phyloP scores from a whole-genome alignment of 768 basidiomycete genomes.

The Hypsizygus marmoreus region DNA sequence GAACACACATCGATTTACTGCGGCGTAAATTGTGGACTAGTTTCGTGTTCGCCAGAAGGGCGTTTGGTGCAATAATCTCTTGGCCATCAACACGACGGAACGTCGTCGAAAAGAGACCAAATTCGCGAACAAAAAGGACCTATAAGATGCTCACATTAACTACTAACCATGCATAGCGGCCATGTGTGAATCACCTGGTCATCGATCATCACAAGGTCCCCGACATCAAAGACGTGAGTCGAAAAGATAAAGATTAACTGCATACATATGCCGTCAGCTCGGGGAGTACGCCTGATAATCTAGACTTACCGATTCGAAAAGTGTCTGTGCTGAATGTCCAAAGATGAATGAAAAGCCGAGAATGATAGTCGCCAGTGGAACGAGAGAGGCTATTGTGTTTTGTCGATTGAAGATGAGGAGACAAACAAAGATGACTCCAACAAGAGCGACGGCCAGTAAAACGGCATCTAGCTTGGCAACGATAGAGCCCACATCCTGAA shows the following conservation, averaged over 20 bases:
- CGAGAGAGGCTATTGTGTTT: slow-evolving; percentile 69
- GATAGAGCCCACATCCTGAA: slow-evolving; percentile 68
- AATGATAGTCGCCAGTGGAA: slow-evolving; percentile 78
- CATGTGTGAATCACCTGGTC: slow-evolving; percentile 45
- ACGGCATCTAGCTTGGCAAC: slow-evolving; percentile 82
- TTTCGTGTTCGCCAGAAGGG: slow-evolving; percentile 68
- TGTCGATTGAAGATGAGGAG: slow-evolving; percentile 73
- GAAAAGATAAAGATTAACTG: slow-evolving; percentile 85
- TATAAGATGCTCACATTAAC: slow-evolving; percentile 22
- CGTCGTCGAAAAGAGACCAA: slow-evolving; percentile 77
- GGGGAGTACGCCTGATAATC: slow-evolving; percentile 1
- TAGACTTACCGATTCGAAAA: slow-evolving; percentile 70
- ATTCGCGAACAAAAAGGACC: slow-evolving; percentile 65
- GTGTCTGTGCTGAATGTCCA: slow-evolving; percentile 75
- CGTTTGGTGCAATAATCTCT: slow-evolving; percentile 78
- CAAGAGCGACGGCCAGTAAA: slow-evolving; percentile 55
- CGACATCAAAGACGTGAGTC: slow-evolving; percentile 85
- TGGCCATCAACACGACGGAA: slow-evolving; percentile 83
- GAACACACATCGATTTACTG: slow-evolving; percentile 69
- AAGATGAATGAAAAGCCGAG: slow-evolving; percentile 87
- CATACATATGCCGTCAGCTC: neutral
- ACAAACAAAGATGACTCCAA: slow-evolving; percentile 66
- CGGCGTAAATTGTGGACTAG: slow-evolving; percentile 79
- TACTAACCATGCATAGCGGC: neutral
- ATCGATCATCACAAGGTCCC: slow-evolving; percentile 82